A percentile compares a stretch with the other conserved stretches of the same genome.
Evolutionary conservation across 176 grass and related monocot genomes (phyloP).

Genomic region (Bonia amplexicaulis): DNA sequence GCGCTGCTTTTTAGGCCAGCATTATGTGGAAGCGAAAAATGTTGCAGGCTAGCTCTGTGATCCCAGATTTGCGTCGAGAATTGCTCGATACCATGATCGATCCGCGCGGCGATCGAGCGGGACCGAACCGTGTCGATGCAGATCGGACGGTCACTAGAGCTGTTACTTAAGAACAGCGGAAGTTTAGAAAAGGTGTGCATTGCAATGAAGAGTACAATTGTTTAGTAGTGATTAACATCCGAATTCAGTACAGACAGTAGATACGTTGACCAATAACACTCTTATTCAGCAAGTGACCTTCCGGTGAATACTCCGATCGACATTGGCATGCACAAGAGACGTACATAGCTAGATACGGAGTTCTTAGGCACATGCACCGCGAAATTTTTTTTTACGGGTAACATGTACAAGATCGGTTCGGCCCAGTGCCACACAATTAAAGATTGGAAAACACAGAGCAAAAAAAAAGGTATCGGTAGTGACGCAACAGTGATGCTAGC

Average conservation of each 20-base stretch:
- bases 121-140: neutral
- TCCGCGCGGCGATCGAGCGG: neutral
- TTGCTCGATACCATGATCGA: neutral
- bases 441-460: neutral
- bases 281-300: neutral
- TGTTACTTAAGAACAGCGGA: neutral
- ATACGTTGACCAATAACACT: neutral
- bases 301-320: constrained; percentile 6
- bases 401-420: constrained; percentile 19
- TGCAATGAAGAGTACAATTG: neutral
- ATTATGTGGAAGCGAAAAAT: neutral
- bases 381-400: constrained; percentile 12
- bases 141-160: neutral
- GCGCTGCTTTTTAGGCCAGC: constrained; percentile 26
- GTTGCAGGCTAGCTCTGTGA: neutral
- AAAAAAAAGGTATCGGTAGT: neutral
- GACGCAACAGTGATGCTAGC: constrained; percentile 25
- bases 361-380: neutral
- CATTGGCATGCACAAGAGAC: neutral
- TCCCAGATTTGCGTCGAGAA: neutral
- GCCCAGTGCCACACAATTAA: neutral
- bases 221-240: neutral
- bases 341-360: neutral
- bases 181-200: neutral
- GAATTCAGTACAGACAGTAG: neutral